Base-by-base conservation (phyloP, 306 rosid species). In the Gleditsia sinensis region DNA sequence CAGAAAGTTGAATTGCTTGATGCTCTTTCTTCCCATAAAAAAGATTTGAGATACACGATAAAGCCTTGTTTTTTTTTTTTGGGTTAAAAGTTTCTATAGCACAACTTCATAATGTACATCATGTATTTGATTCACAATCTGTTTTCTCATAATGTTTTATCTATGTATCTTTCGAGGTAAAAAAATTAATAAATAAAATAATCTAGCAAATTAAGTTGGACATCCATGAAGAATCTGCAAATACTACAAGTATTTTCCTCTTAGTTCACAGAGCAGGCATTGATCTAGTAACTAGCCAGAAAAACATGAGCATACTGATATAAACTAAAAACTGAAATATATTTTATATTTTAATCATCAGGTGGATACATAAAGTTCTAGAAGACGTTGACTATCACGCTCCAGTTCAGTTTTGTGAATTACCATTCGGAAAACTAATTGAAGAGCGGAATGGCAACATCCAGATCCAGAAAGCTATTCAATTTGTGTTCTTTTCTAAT, bases 401-500 rank as follows among this genome's bases (percentile, higher is more conserved):
- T 42, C 34, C 71, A n/a, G 21, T 33, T 17, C 34, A 10, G 68
- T 64, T 28, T 23, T 32, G 14, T 58, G 61, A 27, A 62, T 37
- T n/a, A 30, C 71, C 50, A 7, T 28, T 27, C 56, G 5, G 28
- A 60, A 23, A 68, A 19, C 7, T 64, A 57, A 3, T 46, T 53
- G 37, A 78, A 59, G 16, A 50, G 62, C 14, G 66, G 24, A 85
- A 87, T 88, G 94, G 79, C 78, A 60, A 39, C 42, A 30, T 27
- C 78, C 36, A 30, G 59, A 67, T 11, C 36, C 62, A 75, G 59
- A 59, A 88, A 78, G 40, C 49, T 79, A 48, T 67, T 71, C 74
- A 67, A 51, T 59, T 34, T 73, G 12, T 83, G 87, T 40, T 87
- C 91, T 69, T 51, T 88, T 12, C 71, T 79, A 17, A 85, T 87